Conservation (phyloP, 163 green algal genomes). For the Chloromonas sp. region DNA sequence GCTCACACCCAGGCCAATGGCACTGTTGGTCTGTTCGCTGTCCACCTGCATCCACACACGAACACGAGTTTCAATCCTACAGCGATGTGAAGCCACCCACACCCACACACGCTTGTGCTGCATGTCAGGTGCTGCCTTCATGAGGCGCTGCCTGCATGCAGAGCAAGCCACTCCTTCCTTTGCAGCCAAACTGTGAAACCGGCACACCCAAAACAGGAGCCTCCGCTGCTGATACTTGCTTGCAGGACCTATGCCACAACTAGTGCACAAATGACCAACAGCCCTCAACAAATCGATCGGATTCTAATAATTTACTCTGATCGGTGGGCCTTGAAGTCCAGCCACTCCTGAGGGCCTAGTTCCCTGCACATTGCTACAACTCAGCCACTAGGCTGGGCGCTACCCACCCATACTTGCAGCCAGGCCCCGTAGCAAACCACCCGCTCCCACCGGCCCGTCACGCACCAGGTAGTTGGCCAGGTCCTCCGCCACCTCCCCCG, state of each 20-base stretch:
- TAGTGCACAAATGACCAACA: no score
- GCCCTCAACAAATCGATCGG: no score
- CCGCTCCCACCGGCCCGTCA: not conserved
- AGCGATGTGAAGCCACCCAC: not conserved
- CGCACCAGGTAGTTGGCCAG: slow-evolving; percentile 79
- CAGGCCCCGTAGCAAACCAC: not conserved
- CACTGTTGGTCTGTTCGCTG: slow-evolving; percentile 80
- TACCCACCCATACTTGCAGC: not conserved
- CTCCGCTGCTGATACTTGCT: no score
- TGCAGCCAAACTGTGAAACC: no score
- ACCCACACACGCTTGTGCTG: not conserved
- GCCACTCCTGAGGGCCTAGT: no score
- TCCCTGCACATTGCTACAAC: no score
- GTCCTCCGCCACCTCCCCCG: slow-evolving; percentile 85
- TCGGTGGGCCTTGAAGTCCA: no score
- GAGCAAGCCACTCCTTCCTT: not conserved
- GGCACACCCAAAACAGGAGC: no score
- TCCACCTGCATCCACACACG: slow-evolving; percentile 32
- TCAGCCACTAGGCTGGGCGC: not conserved
- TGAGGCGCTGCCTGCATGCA: not conserved
- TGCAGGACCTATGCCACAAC: no score
- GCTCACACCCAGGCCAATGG: slow-evolving; percentile 78
- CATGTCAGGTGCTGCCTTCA: not conserved
- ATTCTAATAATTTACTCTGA: no score
- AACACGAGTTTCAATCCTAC: not conserved